phyloP scores from a whole-genome alignment of 495 filamentous ascomycete genomes.

The Cryomyces minteri region DNA sequence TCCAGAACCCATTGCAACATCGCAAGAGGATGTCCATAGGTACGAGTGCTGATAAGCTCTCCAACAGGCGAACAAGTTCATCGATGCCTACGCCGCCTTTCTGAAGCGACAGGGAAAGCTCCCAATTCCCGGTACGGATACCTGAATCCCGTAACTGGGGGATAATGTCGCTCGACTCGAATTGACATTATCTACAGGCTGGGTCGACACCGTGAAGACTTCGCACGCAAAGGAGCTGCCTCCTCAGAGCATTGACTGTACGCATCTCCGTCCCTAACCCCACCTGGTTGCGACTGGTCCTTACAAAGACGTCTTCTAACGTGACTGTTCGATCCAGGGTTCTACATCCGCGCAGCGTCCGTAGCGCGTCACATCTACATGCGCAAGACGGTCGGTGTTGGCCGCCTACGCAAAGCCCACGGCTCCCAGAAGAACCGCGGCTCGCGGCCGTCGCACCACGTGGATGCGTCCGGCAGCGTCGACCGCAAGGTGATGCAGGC shows the following conservation, averaged over 20 bases:
- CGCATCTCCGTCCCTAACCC: neutral
- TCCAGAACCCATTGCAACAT: no score
- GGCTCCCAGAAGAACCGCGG: conserved; percentile 95
- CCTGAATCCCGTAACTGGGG: conserved; percentile 25
- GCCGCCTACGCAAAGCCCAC: conserved; percentile 81
- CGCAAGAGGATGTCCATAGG: no score
- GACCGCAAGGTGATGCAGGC: conserved; percentile 93
- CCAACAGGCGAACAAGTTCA: conserved; percentile 78
- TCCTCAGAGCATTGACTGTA: conserved; percentile 91
- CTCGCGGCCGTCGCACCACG: conserved; percentile 77
- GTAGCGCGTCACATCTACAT: conserved; percentile 97
- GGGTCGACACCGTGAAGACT: conserved; percentile 99
- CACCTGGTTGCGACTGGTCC: neutral
- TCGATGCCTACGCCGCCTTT: conserved; percentile 85
- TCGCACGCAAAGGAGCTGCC: conserved; percentile 89
- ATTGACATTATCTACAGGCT: conserved; percentile 38
- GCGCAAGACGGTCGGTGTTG: conserved; percentile 96
- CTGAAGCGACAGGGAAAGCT: conserved; percentile 98
- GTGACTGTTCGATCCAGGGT: conserved; percentile 28
- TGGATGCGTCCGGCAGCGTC: conserved; percentile 83
- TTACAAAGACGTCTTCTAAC: no score
- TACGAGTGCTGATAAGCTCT: neutral
- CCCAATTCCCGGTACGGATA: conserved; percentile 62
- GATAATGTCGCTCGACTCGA: conserved; percentile 10
- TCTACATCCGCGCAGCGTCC: conserved; percentile 91